phyloP scores from a whole-genome alignment of 108 stramenopile species.

The Epithemia pelagica region DNA sequence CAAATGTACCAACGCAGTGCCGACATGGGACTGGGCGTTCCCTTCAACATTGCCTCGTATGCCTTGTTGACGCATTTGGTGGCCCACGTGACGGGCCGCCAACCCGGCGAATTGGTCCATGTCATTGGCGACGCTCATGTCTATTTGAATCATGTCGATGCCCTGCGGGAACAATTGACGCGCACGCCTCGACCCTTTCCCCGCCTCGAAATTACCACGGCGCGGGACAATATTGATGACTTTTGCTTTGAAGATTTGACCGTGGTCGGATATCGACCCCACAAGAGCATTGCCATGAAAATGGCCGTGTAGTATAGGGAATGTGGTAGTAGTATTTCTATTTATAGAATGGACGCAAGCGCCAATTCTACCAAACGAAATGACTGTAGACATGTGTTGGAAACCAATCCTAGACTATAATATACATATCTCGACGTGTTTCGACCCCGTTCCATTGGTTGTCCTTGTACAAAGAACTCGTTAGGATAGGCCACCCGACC shows the following conservation, averaged over 20 bases:
- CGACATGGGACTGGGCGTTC: conserved; percentile 99
- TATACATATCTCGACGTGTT: too few relatives aligned
- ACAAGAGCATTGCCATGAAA: conserved; percentile 95
- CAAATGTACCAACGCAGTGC: conserved; percentile 99
- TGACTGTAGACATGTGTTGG: too few relatives aligned
- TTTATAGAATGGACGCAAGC: too few relatives aligned
- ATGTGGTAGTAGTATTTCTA: too few relatives aligned
- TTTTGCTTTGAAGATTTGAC: conserved; percentile 89
- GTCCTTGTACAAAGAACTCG: too few relatives aligned
- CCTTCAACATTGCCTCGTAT: conserved; percentile 99
- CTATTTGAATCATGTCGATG: conserved; percentile 99
- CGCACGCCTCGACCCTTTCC: conserved; percentile 93
- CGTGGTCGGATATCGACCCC: conserved; percentile 91
- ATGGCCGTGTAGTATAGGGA: conserved; percentile 99
- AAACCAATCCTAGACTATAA: too few relatives aligned
- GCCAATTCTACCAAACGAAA: too few relatives aligned
- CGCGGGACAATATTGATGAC: conserved; percentile 77
- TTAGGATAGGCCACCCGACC: too few relatives aligned
- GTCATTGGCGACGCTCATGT: conserved; percentile 98
- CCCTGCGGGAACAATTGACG: conserved; percentile 89
- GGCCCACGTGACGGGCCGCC: conserved; percentile 87
- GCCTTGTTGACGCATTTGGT: conserved; percentile 92
- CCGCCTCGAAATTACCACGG: conserved; percentile 82
- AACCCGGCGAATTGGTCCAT: conserved; percentile 98
- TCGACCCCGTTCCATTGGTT: too few relatives aligned